Evolutionary conservation across 164 flowering plant species (phyloP).

Genomic region (Nelumbo lutea): DNA sequence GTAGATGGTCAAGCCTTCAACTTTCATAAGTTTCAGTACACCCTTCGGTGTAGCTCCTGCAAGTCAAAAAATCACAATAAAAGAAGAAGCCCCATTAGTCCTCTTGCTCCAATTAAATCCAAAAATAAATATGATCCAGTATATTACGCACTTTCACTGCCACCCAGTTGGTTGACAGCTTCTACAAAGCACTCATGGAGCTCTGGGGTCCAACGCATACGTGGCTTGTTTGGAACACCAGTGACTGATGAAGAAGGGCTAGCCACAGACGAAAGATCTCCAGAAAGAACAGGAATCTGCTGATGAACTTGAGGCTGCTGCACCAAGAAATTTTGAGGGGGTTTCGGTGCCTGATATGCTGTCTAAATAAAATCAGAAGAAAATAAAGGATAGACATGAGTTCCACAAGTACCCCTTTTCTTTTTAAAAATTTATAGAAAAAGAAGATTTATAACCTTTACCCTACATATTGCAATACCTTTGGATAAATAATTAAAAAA

Average conservation of each 20-base stretch:
- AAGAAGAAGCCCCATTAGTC: background rate
- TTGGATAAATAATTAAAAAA: background rate
- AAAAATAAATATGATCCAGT: background rate
- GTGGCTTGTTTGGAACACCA: conserved; percentile 28
- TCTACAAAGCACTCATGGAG: conserved; percentile 72
- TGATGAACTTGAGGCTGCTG: conserved; percentile 43
- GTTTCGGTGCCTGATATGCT: conserved; percentile 32
- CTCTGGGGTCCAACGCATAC: conserved; percentile 79
- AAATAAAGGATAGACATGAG: background rate
- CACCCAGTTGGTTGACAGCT: conserved; percentile 64
- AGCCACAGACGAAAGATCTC: conserved; percentile 33
- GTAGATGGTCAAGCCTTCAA: conserved; percentile 66
- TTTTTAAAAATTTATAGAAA: background rate
- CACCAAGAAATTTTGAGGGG: conserved; percentile 27
- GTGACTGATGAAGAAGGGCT: conserved; percentile 23
- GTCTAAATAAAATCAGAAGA: conserved; percentile 22
- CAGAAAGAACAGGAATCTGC: conserved; percentile 47
- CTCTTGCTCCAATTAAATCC: background rate
- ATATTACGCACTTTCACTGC: conserved; percentile 50
- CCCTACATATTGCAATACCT: background rate
- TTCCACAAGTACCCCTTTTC: background rate
- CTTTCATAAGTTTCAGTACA: conserved; percentile 68
- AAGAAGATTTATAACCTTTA: background rate
- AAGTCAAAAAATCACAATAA: background rate
- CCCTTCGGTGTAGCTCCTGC: conserved; percentile 81